These are phyloP conservation scores for Colletotrichum neosansevieriae DNA, from an alignment of 2,329 filamentous ascomycete genomes.

Conservation along the genomic window DNA sequence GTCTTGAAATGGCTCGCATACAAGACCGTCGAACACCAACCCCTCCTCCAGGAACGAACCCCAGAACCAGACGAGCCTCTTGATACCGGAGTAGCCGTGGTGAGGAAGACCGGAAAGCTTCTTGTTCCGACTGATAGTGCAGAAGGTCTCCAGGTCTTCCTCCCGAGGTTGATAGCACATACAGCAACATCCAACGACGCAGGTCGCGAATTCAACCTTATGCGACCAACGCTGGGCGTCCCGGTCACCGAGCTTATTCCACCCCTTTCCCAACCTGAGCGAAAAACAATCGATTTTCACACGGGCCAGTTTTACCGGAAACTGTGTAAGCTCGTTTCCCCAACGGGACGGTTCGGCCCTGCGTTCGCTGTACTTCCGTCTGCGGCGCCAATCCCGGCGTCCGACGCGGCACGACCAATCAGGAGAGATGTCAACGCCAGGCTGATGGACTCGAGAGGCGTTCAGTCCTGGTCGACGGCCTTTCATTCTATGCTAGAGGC, in stretches of 20 bases:
- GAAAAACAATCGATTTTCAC: slow-evolving; percentile 58
- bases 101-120: not conserved
- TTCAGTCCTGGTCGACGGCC: slow-evolving; percentile 64
- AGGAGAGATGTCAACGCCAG: slow-evolving; percentile 33
- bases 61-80: slow-evolving; percentile 22
- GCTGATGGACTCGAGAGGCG: slow-evolving; percentile 33
- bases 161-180: slow-evolving; percentile 57
- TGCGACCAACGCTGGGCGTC: slow-evolving; percentile 52
- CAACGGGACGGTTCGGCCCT: slow-evolving; percentile 63
- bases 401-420: not conserved
- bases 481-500: slow-evolving; percentile 69
- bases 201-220: slow-evolving; percentile 58
- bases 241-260: slow-evolving; percentile 52
- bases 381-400: not conserved
- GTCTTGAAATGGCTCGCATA: slow-evolving; percentile 59
- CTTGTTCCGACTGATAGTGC: not conserved
- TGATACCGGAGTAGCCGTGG: not conserved
- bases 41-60: slow-evolving; percentile 21
- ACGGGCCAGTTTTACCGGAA: slow-evolving; percentile 59
- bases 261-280: slow-evolving; percentile 51
- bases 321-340: slow-evolving; percentile 58
- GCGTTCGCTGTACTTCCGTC: slow-evolving; percentile 51
- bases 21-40: slow-evolving; percentile 11
- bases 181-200: slow-evolving; percentile 47
- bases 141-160: slow-evolving; percentile 12